Evolutionary conservation across 176 grass and related monocot species (phyloP).

Genomic region (Musa beccarii): DNA sequence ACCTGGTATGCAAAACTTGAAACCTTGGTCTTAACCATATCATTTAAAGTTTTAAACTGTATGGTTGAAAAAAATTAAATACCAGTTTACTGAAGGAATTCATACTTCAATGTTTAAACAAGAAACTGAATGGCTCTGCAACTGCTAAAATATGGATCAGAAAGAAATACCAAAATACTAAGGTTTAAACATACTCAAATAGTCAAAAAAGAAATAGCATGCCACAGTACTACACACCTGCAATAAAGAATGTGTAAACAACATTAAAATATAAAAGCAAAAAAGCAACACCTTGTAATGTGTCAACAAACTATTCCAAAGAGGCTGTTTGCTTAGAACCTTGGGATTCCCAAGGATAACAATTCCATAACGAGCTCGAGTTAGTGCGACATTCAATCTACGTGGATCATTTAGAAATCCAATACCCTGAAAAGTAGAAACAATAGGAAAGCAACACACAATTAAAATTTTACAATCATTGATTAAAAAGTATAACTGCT

Average conservation of each 20-base stretch:
- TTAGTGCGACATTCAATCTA: constrained; percentile 97
- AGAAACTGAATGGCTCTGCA: background rate
- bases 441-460: background rate
- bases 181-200: background rate
- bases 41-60: too few species aligned
- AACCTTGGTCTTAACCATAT: too few species aligned
- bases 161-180: background rate
- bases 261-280: background rate
- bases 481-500: background rate
- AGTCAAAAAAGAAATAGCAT: background rate
- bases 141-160: background rate
- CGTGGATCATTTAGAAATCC: constrained; percentile 99
- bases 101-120: background rate
- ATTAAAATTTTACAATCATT: background rate
- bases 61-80: background rate
- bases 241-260: background rate
- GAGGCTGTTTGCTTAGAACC: constrained; percentile 94
- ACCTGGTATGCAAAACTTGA: too few species aligned
- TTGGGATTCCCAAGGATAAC: constrained; percentile 98
- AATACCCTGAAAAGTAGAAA: constrained; percentile 53
- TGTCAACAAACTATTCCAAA: constrained; percentile 99
- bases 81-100: background rate
- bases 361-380: constrained; percentile 93
- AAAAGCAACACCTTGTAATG: constrained; percentile 76
- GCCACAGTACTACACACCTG: background rate